These are phyloP conservation scores for Mucor piriformis DNA, from an alignment of 371 early-diverging fungal species.

Conservation along the genomic window DNA sequence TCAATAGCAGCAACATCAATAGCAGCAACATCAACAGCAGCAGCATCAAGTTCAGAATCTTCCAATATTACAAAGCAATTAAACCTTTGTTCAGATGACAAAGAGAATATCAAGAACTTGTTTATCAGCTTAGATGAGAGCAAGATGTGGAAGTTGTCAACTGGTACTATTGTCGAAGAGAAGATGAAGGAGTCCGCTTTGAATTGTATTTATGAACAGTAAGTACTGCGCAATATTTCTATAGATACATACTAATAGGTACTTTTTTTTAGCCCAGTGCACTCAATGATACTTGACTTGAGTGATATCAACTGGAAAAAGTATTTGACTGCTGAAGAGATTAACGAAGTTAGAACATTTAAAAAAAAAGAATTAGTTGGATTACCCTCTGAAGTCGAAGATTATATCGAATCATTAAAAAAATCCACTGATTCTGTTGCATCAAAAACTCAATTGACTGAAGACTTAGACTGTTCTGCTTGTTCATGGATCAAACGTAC, in stretches of 20 bases:
- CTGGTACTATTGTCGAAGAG: slow-evolving; percentile 9
- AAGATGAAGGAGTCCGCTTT: slow-evolving; percentile 16
- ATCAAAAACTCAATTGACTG: slow-evolving; percentile 14
- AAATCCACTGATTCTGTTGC: slow-evolving; percentile 2
- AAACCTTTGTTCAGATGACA: slow-evolving; percentile 15
- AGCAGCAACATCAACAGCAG: no score
- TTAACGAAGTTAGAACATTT: slow-evolving; percentile 8
- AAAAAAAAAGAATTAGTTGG: slow-evolving; percentile 7
- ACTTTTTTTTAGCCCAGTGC: slow-evolving; percentile 17
- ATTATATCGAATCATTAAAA: slow-evolving; percentile 16
- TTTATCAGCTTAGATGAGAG: slow-evolving; percentile 10
- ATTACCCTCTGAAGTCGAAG: neutral
- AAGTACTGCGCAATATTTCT: slow-evolving; percentile 11
- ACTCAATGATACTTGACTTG: slow-evolving; percentile 14
- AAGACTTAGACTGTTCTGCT: slow-evolving; percentile 11
- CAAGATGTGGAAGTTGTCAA: slow-evolving; percentile 14
- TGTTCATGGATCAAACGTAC: slow-evolving; percentile 9
- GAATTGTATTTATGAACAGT: slow-evolving; percentile 14
- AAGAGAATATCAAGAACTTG: slow-evolving; percentile 10
- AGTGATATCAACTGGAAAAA: slow-evolving; percentile 16
- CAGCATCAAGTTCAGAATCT: slow-evolving; percentile 4
- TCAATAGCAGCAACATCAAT: no score
- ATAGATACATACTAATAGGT: slow-evolving; percentile 10
- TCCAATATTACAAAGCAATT: slow-evolving; percentile 12
- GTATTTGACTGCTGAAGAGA: slow-evolving; percentile 15